These are phyloP conservation scores for Chlorophyllum brunneum DNA, from an alignment of 768 basidiomycete species.

Conservation along the genomic window DNA sequence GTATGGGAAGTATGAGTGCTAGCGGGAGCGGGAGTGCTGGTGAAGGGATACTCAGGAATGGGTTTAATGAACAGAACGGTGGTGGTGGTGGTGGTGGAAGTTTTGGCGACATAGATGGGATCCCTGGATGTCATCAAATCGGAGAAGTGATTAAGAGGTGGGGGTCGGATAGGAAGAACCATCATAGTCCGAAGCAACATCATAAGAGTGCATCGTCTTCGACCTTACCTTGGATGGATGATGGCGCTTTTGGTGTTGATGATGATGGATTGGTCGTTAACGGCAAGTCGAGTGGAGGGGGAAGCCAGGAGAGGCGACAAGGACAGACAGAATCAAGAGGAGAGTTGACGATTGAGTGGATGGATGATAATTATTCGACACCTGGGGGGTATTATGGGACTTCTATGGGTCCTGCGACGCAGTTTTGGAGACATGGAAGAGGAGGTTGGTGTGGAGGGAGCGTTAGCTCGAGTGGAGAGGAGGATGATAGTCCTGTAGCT, in stretches of 20 bases:
- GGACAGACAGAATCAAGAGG: background rate
- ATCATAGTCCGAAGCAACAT: background rate
- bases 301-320: background rate
- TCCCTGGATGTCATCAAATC: background rate
- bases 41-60: background rate
- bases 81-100: background rate
- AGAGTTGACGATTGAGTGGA: constrained; percentile 8
- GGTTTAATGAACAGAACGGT: background rate
- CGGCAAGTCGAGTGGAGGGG: background rate
- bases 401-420: constrained; percentile 9
- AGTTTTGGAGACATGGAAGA: constrained; percentile 6
- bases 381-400: constrained; percentile 11
- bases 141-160: background rate
- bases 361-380: constrained; percentile 9
- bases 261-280: background rate
- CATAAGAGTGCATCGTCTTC: constrained; percentile 6
- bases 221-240: constrained; percentile 5
- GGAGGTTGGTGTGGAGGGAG: background rate
- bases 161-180: background rate
- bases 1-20: background rate
- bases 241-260: background rate
- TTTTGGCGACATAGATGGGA: background rate
- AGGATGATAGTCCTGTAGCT: background rate
- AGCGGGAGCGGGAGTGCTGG: background rate
- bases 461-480: background rate